Percentiles rank a stretch among this genome's conserved stretches.
Conservation (phyloP, 2,329 filamentous ascomycete genomes). For the Fusarium sp. region DNA sequence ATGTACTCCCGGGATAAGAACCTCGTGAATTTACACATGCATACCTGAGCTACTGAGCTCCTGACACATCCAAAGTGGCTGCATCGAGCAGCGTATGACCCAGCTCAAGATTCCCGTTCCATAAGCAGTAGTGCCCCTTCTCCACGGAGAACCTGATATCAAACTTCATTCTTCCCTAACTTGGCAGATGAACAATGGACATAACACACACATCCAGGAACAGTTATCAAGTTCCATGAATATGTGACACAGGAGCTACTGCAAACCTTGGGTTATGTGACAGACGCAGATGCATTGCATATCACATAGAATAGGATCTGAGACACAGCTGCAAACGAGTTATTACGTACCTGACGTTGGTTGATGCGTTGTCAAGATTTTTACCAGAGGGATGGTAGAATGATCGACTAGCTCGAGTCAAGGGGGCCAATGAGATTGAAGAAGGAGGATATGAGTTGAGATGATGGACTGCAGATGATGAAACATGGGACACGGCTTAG, state of each 20-base stretch:
- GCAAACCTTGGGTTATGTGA: neutral
- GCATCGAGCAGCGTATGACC: neutral
- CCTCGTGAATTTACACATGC: neutral
- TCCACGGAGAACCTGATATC: neutral
- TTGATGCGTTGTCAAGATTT: slow-evolving; percentile 22
- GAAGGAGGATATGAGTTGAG: neutral
- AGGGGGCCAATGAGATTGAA: slow-evolving; percentile 9
- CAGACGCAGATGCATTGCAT: neutral
- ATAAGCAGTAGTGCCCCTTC: neutral
- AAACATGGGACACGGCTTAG: neutral
- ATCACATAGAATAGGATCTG: slow-evolving; percentile 12
- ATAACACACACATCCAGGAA: neutral
- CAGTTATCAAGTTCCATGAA: neutral
- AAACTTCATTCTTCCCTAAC: neutral
- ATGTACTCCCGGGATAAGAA: neutral
- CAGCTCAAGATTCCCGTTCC: neutral
- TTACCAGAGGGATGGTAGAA: slow-evolving; percentile 18
- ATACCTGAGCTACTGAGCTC: neutral
- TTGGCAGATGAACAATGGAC: neutral
- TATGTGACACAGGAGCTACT: slow-evolving; percentile 5
- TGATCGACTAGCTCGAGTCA: slow-evolving; percentile 17
- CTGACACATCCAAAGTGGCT: neutral
- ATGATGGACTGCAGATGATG: neutral
- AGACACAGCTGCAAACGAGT: slow-evolving; percentile 9
- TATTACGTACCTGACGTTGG: neutral